phyloP scores from a whole-genome alignment of 1,139 yeast species.

The Taphrina populina region DNA sequence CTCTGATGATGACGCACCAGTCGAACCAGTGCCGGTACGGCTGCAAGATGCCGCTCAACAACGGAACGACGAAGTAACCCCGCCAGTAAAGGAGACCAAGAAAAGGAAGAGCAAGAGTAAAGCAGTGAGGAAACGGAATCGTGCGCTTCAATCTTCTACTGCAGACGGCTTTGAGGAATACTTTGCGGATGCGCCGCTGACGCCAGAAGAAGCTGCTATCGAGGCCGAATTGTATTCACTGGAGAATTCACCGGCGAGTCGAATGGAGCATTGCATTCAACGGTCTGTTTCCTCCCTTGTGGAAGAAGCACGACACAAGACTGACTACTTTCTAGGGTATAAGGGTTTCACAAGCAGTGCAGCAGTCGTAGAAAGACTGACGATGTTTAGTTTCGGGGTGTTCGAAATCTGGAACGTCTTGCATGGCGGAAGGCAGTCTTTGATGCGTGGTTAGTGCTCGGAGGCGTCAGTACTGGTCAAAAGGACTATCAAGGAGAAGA shows the following conservation, averaged over 20 bases:
- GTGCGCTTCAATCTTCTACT: not conserved
- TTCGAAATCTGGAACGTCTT: constrained; percentile 4
- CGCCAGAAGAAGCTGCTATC: not conserved
- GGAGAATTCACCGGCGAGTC: constrained; percentile 9
- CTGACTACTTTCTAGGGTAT: not conserved
- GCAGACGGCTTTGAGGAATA: constrained; percentile 19
- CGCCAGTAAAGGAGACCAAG: not conserved
- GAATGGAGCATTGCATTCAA: constrained; percentile 21
- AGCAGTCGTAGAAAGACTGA: not conserved
- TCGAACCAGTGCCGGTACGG: too few relatives aligned
- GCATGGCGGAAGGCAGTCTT: constrained; percentile 27
- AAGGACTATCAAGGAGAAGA: not conserved
- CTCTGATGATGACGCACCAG: too few relatives aligned
- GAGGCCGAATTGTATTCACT: constrained; percentile 2
- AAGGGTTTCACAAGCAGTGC: not conserved
- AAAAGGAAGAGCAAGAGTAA: not conserved
- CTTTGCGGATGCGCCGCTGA: constrained; percentile 25
- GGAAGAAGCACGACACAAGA: not conserved
- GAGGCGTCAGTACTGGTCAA: constrained; percentile 11
- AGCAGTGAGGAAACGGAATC: not conserved
- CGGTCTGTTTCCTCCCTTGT: constrained; percentile 11
- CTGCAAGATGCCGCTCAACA: too few relatives aligned
- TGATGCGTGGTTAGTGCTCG: constrained; percentile 16
- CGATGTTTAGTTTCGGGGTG: constrained; percentile 5
- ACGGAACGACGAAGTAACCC: too few relatives aligned